These are phyloP conservation scores for Dipsacomyces acuminosporus DNA, from an alignment of 371 early-diverging fungal genomes.

Conservation along the genomic window DNA sequence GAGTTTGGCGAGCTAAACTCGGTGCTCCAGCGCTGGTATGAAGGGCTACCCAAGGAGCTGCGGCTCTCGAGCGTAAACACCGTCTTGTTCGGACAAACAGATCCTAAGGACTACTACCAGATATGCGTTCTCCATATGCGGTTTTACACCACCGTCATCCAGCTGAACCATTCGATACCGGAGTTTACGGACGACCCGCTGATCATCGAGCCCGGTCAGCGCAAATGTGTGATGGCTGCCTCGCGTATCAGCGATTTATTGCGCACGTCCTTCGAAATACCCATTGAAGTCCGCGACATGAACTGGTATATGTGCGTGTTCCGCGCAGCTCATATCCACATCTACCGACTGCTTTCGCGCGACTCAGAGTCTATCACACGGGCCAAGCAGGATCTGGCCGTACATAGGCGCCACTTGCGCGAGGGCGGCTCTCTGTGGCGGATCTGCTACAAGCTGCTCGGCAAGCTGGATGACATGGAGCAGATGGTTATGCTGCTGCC, in stretches of 20 bases:
- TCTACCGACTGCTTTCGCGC: slow-evolving; percentile 37
- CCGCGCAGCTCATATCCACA: slow-evolving; percentile 42
- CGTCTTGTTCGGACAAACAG: slow-evolving; percentile 24
- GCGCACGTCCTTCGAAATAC: slow-evolving; percentile 40
- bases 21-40: slow-evolving; percentile 45
- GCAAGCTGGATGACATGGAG: slow-evolving; percentile 45
- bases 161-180: slow-evolving; percentile 44
- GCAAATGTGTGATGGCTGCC: slow-evolving; percentile 54
- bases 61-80: slow-evolving; percentile 35
- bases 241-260: slow-evolving; percentile 41
- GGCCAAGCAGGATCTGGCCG: slow-evolving; percentile 44
- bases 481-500: slow-evolving; percentile 46
- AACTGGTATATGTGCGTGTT: slow-evolving; percentile 49
- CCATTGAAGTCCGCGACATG: slow-evolving; percentile 38
- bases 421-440: slow-evolving; percentile 45
- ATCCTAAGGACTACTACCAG: slow-evolving; percentile 35
- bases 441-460: slow-evolving; percentile 44
- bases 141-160: slow-evolving; percentile 41
- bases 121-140: slow-evolving; percentile 39
- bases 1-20: slow-evolving; percentile 43
- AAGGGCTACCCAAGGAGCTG: slow-evolving; percentile 42
- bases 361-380: slow-evolving; percentile 32
- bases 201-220: slow-evolving; percentile 67
- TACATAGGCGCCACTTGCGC: slow-evolving; percentile 41
- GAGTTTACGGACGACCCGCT: slow-evolving; percentile 64